These are phyloP conservation scores for Fusarium pseudograminearum DNA, from an alignment of 2,329 filamentous ascomycete species.

Conservation along the genomic window DNA sequence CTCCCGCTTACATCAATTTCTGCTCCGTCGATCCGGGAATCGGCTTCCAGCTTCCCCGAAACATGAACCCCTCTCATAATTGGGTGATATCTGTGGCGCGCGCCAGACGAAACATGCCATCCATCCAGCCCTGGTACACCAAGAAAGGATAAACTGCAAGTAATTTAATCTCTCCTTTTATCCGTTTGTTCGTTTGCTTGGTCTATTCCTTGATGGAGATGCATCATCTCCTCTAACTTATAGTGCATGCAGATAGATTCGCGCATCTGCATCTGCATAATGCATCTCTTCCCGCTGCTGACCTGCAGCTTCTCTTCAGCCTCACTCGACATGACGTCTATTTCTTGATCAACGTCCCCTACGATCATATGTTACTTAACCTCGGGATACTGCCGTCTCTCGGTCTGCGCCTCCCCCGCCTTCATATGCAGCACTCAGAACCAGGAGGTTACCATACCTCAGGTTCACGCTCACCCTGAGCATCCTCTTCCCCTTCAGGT, in stretches of 20 bases:
- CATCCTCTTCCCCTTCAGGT: slow-evolving; percentile 23
- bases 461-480: neutral
- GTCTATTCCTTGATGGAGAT: neutral
- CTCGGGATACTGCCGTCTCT: slow-evolving; percentile 22
- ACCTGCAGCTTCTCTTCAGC: slow-evolving; percentile 45
- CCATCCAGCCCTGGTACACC: slow-evolving; percentile 38
- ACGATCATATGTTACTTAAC: neutral
- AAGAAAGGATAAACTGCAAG: slow-evolving; percentile 8
- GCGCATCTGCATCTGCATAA: slow-evolving; percentile 34
- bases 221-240: neutral
- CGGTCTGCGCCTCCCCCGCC: slow-evolving; percentile 27
- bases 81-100: slow-evolving; percentile 40
- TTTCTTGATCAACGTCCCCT: neutral
- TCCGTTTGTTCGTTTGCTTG: neutral
- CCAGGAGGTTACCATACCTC: neutral
- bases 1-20: slow-evolving; percentile 4
- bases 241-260: slow-evolving; percentile 5
- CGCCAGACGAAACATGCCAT: slow-evolving; percentile 47
- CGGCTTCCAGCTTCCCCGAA: slow-evolving; percentile 34
- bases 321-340: slow-evolving; percentile 44
- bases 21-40: slow-evolving; percentile 35
- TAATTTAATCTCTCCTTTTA: neutral
- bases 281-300: slow-evolving; percentile 34
- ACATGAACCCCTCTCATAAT: slow-evolving; percentile 14
- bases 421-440: slow-evolving; percentile 9